Evolutionary conservation across 768 basidiomycete species (phyloP).

Genomic region (Lentinula detonsa): DNA sequence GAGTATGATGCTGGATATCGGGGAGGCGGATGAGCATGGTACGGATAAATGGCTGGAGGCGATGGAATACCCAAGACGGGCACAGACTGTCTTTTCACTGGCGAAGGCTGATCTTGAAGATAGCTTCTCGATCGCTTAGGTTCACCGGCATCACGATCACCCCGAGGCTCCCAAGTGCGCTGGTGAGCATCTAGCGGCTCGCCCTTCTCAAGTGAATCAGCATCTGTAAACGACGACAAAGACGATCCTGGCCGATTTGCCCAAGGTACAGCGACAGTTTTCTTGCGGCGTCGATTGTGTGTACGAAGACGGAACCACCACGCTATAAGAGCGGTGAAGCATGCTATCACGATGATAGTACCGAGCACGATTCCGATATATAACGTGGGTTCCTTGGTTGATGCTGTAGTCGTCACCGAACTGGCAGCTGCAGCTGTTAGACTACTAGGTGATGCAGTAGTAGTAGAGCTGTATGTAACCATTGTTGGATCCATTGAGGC

Average conservation of each 20-base stretch:
- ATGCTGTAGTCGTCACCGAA: background rate
- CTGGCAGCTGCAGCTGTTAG: background rate
- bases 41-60: slow-evolving; percentile 10
- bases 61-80: slow-evolving; percentile 15
- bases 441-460: background rate
- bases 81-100: slow-evolving; percentile 9
- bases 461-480: background rate
- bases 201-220: slow-evolving; percentile 7
- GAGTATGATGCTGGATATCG: background rate
- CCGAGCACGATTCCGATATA: slow-evolving; percentile 48
- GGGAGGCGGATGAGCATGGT: background rate
- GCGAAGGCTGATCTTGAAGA: slow-evolving; percentile 10
- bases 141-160: slow-evolving; percentile 38
- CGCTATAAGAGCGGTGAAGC: slow-evolving; percentile 39
- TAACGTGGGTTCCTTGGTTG: slow-evolving; percentile 24
- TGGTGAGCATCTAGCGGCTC: background rate
- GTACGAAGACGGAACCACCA: slow-evolving; percentile 40
- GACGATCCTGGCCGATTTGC: slow-evolving; percentile 13
- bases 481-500: background rate
- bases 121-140: slow-evolving; percentile 27
- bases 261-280: slow-evolving; percentile 31
- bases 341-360: slow-evolving; percentile 36
- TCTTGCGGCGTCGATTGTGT: slow-evolving; percentile 27
- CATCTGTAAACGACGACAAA: slow-evolving; percentile 4
- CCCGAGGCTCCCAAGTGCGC: slow-evolving; percentile 27